Percentiles rank a stretch among this genome's conserved stretches.
These are phyloP conservation scores for Thuja plicata DNA, from an alignment of 83 land plant genomes.

Conservation along the genomic window DNA sequence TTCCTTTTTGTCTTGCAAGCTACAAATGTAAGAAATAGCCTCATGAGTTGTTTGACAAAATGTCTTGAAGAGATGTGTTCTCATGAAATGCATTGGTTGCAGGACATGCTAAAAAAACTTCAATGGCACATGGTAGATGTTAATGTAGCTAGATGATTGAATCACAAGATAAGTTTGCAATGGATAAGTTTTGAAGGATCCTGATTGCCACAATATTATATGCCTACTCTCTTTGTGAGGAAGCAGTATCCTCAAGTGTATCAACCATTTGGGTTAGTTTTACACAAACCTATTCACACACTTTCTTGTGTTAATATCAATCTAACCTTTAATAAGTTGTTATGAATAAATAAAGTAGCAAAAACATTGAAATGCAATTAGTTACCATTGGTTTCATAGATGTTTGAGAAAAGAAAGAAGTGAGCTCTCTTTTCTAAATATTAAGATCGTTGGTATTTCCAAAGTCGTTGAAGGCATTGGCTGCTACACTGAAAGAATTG, in stretches of 20 bases:
- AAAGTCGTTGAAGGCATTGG: constrained; percentile 30
- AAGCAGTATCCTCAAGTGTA: constrained; percentile 55
- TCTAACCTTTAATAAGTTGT: not conserved
- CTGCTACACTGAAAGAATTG: constrained; percentile 38
- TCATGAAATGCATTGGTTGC: too few relatives aligned
- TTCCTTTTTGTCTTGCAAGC: too few relatives aligned
- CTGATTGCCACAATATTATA: constrained; percentile 27
- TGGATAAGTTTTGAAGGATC: constrained; percentile 42
- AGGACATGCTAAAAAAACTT: too few relatives aligned
- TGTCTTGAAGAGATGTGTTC: too few relatives aligned
- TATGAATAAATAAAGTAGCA: not conserved
- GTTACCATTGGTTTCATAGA: constrained; percentile 55
- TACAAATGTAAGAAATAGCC: too few relatives aligned
- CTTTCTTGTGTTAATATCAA: too few relatives aligned
- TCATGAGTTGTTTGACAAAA: too few relatives aligned
- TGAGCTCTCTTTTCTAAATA: constrained; percentile 44
- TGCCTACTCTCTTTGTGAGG: constrained; percentile 21
- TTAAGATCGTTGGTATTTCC: constrained; percentile 31
- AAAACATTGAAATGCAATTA: not conserved
- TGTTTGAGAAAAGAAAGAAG: constrained; percentile 54
- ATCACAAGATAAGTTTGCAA: too few relatives aligned
- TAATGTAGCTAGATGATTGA: too few relatives aligned
- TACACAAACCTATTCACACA: too few relatives aligned
- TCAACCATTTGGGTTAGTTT: not conserved
- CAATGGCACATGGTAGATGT: too few relatives aligned